Evolutionary conservation across 495 filamentous ascomycete species (phyloP), one percentile per base, ranked within the genome.

Genomic region (Neurospora sp.): DNA sequence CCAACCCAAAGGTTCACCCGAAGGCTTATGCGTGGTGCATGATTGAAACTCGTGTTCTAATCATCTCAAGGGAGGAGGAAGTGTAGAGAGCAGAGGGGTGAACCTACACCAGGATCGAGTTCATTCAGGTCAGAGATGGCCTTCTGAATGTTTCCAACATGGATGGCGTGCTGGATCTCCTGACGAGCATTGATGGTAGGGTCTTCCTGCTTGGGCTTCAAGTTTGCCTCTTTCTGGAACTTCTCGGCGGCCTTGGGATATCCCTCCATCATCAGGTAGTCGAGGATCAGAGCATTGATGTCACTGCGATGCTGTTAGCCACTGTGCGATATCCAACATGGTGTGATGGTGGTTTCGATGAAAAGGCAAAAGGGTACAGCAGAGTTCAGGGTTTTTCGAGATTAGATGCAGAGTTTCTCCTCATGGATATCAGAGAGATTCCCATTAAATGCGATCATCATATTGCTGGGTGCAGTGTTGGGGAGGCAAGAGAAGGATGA

Each of bases 1-100:
- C 0, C 53, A 61, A 31, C 53, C 53, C 27, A 35, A 35, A 4
- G 53, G 3, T 5, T 61, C 1, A 18, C 89, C 88, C 82, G 85
- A 89, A 89, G 89, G 86, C 85, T 85, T 98, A 93, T 92, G 95
- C 94, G 95, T 98, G 95, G 95, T 99, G 96, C 94, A 98, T 98
- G 96, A 74, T 65, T 83, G 81, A 96, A 94, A 94, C 89, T 86
- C 84, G 80, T 80, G 81, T 81, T 93, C 84, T 96, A 97, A 98
- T 98, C 95, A 94, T 94, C 85, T 89, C 89, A 76, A 70, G 40
- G 88, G 87, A 73, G 76, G 87, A 73, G 75, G 48, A 73, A 53
- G 35, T 53, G 41, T 27, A 70, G 11, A 18, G 44, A 70, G 39
- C 70, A 70, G 53, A 69, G 72, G 42, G 68, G 69, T 20, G 16